Percentiles rank a stretch among this genome's conserved stretches.
phyloP scores from a whole-genome alignment of 1,284 basidiomycete genomes.

The Puccinia triticina region DNA sequence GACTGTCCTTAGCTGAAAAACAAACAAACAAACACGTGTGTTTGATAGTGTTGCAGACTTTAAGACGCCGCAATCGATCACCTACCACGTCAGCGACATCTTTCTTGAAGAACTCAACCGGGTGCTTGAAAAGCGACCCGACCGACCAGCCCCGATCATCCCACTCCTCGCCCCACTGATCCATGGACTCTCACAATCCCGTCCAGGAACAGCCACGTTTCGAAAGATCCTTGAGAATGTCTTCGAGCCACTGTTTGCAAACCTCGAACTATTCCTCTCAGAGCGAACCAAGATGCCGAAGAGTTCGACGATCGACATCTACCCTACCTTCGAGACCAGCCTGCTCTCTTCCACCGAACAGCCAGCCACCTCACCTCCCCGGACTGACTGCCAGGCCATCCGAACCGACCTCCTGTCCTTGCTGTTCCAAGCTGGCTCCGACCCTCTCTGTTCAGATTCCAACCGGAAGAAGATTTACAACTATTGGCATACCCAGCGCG shows the following conservation, averaged over 20 bases:
- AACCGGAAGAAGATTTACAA: constrained; percentile 44
- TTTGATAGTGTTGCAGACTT: constrained; percentile 74
- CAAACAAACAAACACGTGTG: no score
- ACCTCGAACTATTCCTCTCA: constrained; percentile 23
- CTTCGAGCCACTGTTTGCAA: constrained; percentile 35
- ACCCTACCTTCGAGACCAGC: constrained; percentile 18
- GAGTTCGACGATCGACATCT: constrained; percentile 34
- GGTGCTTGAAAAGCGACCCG: constrained; percentile 60
- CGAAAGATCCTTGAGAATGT: constrained; percentile 29
- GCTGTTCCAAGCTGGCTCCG: constrained; percentile 44
- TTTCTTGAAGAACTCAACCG: constrained; percentile 89
- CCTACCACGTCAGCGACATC: constrained; percentile 85
- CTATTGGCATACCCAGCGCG: constrained; percentile 27
- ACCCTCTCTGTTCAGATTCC: constrained; percentile 31
- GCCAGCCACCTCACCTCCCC: not conserved
- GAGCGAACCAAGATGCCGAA: constrained; percentile 1
- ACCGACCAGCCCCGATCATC: constrained; percentile 13
- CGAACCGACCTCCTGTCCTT: constrained; percentile 13
- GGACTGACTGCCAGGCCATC: constrained; percentile 17
- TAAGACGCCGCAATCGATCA: constrained; percentile 75
- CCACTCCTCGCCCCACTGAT: constrained; percentile 28
- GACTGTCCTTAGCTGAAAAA: not conserved
- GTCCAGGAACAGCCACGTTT: constrained; percentile 41
- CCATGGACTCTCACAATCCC: constrained; percentile 22
- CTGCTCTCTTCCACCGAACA: not conserved